Evolutionary conservation across 345 rosid genomes (phyloP).

Genomic region (Eucalyptus caleyi): DNA sequence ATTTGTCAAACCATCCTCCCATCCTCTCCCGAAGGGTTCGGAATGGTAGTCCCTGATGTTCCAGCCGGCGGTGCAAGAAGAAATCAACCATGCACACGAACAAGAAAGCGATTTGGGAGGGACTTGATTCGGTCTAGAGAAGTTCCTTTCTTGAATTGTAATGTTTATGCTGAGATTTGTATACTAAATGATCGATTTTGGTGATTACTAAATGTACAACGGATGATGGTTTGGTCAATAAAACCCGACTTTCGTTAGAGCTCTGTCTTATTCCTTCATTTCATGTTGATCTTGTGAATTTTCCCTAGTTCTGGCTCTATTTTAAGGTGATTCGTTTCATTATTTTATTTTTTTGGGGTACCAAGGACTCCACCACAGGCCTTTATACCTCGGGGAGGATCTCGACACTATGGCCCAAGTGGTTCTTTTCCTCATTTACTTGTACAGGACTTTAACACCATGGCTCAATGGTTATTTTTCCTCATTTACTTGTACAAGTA

Average conservation of each 20-base stretch:
- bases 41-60: neutral
- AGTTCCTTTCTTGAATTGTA: neutral
- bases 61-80: neutral
- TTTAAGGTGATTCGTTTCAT: neutral
- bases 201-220: neutral
- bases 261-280: neutral
- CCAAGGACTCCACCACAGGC: fast-evolving
- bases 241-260: neutral
- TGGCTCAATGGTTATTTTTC: no score
- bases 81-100: neutral
- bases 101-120: neutral
- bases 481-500: neutral
- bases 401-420: no score
- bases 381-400: no score
- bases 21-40: neutral
- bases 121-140: neutral
- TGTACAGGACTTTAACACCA: neutral
- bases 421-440: no score
- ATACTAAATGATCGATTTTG: neutral
- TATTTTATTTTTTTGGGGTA: no score
- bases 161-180: neutral
- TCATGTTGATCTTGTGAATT: neutral
- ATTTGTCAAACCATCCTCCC: neutral
- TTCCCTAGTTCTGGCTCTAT: neutral
- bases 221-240: neutral